Evolutionary conservation across 768 basidiomycete genomes (phyloP), one percentile per base, ranked within the genome.

Genomic region (Auricularia auricula-judae): DNA sequence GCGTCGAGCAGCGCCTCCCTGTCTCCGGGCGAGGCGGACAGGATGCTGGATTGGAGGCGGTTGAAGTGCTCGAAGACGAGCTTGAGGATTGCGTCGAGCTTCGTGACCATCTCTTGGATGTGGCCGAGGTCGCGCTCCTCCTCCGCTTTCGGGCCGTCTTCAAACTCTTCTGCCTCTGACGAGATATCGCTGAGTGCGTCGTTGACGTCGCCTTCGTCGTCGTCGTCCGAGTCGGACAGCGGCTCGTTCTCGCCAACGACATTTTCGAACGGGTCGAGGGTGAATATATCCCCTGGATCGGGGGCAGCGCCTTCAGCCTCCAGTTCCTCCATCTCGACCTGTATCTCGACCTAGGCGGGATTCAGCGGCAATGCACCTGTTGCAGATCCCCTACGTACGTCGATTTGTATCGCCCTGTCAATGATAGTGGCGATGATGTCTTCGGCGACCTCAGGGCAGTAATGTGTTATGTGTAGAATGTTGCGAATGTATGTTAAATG

Each of bases 401-500:
- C 97, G 65, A 99, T 94, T 74, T 95, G 88, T 36, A 98, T 87
- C 35, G 93, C 89, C n/a, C 93, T 86, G 74, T 97, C 94, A 29
- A 99, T 82, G 39, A 98, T 91, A 0, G 88, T 87, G 2, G 86
- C 87, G 39, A 98, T 77, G 51, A 98, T 86, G 68, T 86, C 86
- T 67, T 94, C 93, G 1, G 84, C 78, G 23, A 98, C 78, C 72
- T 93, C 94, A 0, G 91, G 86, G 71, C 95, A 98, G 72, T 97
- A 98, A 42, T 85, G 82, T 0, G 87, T 87, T 43, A 98, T 76
- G 39, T 84, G 84, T 4, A 98, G 81, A 16, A 93, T 74, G 72
- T 99, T 99, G 56, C 91, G 86, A 68, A 98, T 91, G 71, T 93
- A 99, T 0, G 93, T 91, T 3, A 88, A 82, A 69, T 98, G 94